These are phyloP conservation scores for Paramecium tetraurelia DNA, from an alignment of 73 alveolate species.

Conservation along the genomic window DNA sequence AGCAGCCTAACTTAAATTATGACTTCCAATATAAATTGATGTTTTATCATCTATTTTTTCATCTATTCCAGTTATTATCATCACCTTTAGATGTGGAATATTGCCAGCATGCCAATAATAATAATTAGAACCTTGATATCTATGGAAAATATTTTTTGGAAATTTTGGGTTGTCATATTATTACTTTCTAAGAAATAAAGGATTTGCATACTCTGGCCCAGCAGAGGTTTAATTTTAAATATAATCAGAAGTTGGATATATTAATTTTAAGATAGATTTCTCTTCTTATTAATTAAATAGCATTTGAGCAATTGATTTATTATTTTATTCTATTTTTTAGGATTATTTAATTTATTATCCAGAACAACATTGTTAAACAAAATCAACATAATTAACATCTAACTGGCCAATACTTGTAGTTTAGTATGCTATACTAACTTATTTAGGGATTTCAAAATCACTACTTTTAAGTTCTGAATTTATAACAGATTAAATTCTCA, in stretches of 20 bases:
- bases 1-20: slow-evolving; percentile 58
- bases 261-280: slow-evolving; percentile 26
- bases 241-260: slow-evolving; percentile 57
- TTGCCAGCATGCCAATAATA: slow-evolving; percentile 58
- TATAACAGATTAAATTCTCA: not conserved
- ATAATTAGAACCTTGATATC: not conserved
- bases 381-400: slow-evolving; percentile 42
- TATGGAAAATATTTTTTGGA: slow-evolving; percentile 34
- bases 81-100: slow-evolving; percentile 58
- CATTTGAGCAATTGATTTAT: slow-evolving; percentile 19
- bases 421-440: slow-evolving; percentile 25
- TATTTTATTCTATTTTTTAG: not conserved
- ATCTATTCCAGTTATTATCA: slow-evolving; percentile 42
- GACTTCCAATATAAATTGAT: slow-evolving; percentile 57
- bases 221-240: slow-evolving; percentile 15
- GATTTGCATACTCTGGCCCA: slow-evolving; percentile 58
- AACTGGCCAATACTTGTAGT: slow-evolving; percentile 53
- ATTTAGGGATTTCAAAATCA: not conserved
- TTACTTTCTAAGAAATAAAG: slow-evolving; percentile 24
- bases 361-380: not conserved
- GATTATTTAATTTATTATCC: not conserved
- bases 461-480: not conserved
- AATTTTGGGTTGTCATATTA: slow-evolving; percentile 46
- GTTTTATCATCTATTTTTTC: slow-evolving; percentile 35
- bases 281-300: not conserved